phyloP scores from a whole-genome alignment of 2,329 filamentous ascomycete species.

The Fusarium sulawesiense region DNA sequence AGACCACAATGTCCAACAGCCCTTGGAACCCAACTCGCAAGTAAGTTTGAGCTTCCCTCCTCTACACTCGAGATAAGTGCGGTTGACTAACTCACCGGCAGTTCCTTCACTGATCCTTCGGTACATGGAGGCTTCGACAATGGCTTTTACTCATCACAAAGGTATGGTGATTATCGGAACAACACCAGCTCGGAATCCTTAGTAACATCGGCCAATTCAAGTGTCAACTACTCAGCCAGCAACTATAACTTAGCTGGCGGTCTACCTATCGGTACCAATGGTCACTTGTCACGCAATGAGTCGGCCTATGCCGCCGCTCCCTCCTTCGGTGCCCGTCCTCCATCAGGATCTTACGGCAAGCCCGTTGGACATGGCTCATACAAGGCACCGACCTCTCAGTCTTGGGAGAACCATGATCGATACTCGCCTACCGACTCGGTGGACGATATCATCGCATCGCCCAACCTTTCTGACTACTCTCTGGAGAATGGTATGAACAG shows the following conservation, averaged over 20 bases:
- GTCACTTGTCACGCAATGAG: constrained; percentile 55
- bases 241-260: constrained; percentile 47
- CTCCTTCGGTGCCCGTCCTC: constrained; percentile 57
- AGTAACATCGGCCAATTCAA: constrained; percentile 54
- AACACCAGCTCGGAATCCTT: constrained; percentile 32
- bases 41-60: constrained; percentile 54
- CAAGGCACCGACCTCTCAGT: constrained; percentile 55
- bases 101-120: constrained; percentile 49
- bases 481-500: constrained; percentile 62
- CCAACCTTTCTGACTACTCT: constrained; percentile 70
- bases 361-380: constrained; percentile 52
- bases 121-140: constrained; percentile 52
- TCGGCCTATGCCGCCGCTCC: constrained; percentile 54
- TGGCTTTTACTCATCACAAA: constrained; percentile 52
- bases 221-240: constrained; percentile 57
- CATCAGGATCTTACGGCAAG: constrained; percentile 55
- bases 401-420: constrained; percentile 62
- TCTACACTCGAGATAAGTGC: constrained; percentile 9
- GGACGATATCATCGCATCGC: constrained; percentile 68
- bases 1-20: constrained; percentile 58
- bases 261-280: constrained; percentile 48
- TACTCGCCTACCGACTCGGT: constrained; percentile 69
- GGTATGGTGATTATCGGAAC: constrained; percentile 50
- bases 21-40: constrained; percentile 65
- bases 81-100: constrained; percentile 46